phyloP scores from a whole-genome alignment of 2,329 filamentous ascomycete genomes.

The Xylaria digitata region DNA sequence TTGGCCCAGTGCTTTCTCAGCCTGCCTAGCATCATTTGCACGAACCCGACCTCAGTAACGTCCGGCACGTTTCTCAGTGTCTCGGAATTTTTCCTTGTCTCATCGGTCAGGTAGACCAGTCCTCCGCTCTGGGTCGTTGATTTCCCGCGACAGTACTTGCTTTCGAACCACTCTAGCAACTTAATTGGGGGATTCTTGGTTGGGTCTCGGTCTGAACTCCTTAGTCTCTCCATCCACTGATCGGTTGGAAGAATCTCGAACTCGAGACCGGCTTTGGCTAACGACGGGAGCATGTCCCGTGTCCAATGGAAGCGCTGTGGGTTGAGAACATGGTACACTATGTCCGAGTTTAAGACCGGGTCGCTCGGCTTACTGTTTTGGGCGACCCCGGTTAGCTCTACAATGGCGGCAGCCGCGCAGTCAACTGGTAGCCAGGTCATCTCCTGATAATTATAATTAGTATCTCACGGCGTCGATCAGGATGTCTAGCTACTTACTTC shows the following conservation, averaged over 20 bases:
- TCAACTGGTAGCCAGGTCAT: conserved; percentile 56
- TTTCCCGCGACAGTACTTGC: conserved; percentile 62
- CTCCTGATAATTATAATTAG: conserved; percentile 17
- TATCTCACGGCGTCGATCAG: conserved; percentile 28
- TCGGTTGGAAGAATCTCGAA: conserved; percentile 57
- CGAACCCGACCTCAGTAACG: conserved; percentile 19
- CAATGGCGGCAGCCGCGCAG: conserved; percentile 49
- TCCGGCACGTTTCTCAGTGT: conserved; percentile 28
- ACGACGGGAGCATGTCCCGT: conserved; percentile 61
- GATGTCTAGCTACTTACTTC: conserved; percentile 47
- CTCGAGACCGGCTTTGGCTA: conserved; percentile 57
- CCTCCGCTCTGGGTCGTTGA: conserved; percentile 43
- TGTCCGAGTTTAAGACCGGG: conserved; percentile 29
- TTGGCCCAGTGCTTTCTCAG: conserved; percentile 21
- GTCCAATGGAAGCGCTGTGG: conserved; percentile 62
- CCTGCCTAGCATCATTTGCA: conserved; percentile 27
- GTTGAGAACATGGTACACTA: conserved; percentile 66
- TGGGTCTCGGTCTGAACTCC: conserved; percentile 60
- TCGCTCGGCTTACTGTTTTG: conserved; percentile 35
- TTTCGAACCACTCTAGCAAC: conserved; percentile 62
- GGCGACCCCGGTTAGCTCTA: conserved; percentile 48
- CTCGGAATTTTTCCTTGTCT: conserved; percentile 22
- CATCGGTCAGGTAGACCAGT: conserved; percentile 37
- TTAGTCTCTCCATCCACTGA: conserved; percentile 59
- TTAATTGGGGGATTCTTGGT: conserved; percentile 63